Base-by-base conservation (phyloP, 345 rosid species). In the Eucalyptus regnans region DNA sequence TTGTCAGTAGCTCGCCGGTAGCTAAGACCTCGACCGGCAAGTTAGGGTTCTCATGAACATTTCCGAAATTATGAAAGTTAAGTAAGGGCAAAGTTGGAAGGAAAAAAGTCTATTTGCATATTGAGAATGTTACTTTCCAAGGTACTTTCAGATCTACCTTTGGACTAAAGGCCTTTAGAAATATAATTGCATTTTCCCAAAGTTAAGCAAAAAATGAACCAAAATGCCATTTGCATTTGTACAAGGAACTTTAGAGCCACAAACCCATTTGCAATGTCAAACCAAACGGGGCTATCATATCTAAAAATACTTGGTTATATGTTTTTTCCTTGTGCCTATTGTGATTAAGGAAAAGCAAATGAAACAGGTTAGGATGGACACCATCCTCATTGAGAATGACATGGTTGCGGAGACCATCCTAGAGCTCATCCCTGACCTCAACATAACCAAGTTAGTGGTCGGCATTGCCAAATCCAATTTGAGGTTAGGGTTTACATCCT, bases 371-470 rank as follows among this genome's bases (percentile, higher is more conserved):
- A 95, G 93, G 92, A 96, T 93, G 56, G 99, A 96, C 15, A 95
- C 97, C 3, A 52, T 96, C 31, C 95, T 97, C 54, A 90, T 96
- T 52, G 98, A 96, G 92, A 96, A 96, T 88, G 98, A 96, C 89
- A 58, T 54, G 86, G 95, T 93, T 85, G 96, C 94, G 33, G 95
- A 94, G 91, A 95, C 99, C 15, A 89, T 96, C 58, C 50, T 91
- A 87, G 96, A 96, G 58, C 96, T 96, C 86, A 93, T 97, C 37
- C 94, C 98, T 86, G 89, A 95, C 91, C 96, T 96, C 88, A 93
- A 94, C 93, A 92, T 96, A 54, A 96, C 86, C 90, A 97, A 92
- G 93, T 94, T 97, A 22, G 98, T 96, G 86, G 91, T 97, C 90
- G 99, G 99, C 91, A 93, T 93, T 87, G 84, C 86, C 90, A 95